A percentile compares a stretch with the other conserved stretches of the same genome.
Evolutionary conservation across 208 protist genomes (phyloP).

Genomic region (Trypanosoma boissoni): DNA sequence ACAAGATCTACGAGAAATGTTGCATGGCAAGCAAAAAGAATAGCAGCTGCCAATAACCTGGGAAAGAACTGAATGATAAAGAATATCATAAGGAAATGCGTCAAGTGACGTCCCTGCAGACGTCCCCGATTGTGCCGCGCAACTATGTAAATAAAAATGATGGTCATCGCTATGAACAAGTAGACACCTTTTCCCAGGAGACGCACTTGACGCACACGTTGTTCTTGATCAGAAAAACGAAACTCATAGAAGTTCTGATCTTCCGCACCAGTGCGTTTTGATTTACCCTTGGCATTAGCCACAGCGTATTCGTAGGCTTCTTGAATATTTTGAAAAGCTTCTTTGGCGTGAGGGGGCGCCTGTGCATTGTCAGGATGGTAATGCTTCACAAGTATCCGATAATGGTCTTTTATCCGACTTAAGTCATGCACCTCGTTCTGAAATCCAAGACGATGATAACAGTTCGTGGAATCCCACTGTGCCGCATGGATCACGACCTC

Average conservation of each 20-base stretch:
- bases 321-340: slow-evolving; percentile 68
- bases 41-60: slow-evolving; percentile 56
- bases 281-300: slow-evolving; percentile 16
- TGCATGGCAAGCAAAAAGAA: slow-evolving; percentile 67
- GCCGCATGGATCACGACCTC: slow-evolving; percentile 33
- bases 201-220: slow-evolving; percentile 53
- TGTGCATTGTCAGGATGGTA: slow-evolving; percentile 68
- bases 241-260: slow-evolving; percentile 19
- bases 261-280: not conserved
- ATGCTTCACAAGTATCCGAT: slow-evolving; percentile 66
- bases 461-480: slow-evolving; percentile 37
- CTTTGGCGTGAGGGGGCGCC: slow-evolving; percentile 25
- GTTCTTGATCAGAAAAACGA: slow-evolving; percentile 52
- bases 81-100: slow-evolving; percentile 58
- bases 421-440: slow-evolving; percentile 28
- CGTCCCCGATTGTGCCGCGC: slow-evolving; percentile 55
- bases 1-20: slow-evolving; percentile 42
- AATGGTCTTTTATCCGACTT: slow-evolving; percentile 58
- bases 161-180: slow-evolving; percentile 62
- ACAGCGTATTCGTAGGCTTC: slow-evolving; percentile 65
- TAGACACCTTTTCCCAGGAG: slow-evolving; percentile 55
- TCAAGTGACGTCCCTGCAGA: slow-evolving; percentile 45
- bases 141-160: slow-evolving; percentile 59
- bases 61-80: slow-evolving; percentile 73
- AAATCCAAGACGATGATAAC: slow-evolving; percentile 71